These are phyloP conservation scores for Cytospora paraplurivora DNA, from an alignment of 2,329 filamentous ascomycete species.

Conservation along the genomic window DNA sequence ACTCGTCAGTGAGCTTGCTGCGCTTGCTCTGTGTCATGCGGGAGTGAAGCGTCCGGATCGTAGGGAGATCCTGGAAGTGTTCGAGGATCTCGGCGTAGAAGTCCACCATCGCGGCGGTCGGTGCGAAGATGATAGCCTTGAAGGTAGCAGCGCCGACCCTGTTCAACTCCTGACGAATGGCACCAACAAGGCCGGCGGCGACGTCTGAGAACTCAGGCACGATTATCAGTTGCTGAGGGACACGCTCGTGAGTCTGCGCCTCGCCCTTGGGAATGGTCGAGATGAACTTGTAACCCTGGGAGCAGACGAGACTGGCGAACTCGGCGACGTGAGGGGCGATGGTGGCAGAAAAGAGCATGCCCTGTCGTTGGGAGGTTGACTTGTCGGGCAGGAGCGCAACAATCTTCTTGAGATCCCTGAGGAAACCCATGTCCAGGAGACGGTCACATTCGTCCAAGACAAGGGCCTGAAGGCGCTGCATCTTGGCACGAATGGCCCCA, in stretches of 20 bases:
- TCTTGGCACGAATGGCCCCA: constrained; percentile 64
- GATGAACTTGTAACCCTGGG: constrained; percentile 75
- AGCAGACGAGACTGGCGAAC: constrained; percentile 69
- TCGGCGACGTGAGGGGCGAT: constrained; percentile 78
- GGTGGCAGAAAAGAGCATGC: constrained; percentile 85
- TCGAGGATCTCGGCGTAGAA: constrained; percentile 52
- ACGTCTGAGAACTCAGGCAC: constrained; percentile 73
- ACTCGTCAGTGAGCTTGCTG: constrained; percentile 62
- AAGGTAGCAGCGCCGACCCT: constrained; percentile 53
- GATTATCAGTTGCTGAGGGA: constrained; percentile 71
- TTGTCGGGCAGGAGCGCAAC: constrained; percentile 69
- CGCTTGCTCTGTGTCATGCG: constrained; percentile 54
- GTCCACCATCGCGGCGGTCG: constrained; percentile 56
- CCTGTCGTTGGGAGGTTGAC: constrained; percentile 60
- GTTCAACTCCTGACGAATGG: constrained; percentile 50
- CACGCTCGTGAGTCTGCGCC: constrained; percentile 71
- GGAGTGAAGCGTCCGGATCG: constrained; percentile 51
- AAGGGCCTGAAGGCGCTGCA: constrained; percentile 72
- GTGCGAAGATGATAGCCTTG: constrained; percentile 84
- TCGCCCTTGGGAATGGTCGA: constrained; percentile 78
- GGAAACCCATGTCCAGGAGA: constrained; percentile 86
- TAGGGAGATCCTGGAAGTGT: constrained; percentile 43
- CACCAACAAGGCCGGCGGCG: constrained; percentile 58
- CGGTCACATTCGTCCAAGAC: constrained; percentile 94
- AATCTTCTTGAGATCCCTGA: constrained; percentile 76